These are phyloP conservation scores for Gomphus bonarii DNA, from an alignment of 1,284 basidiomycete genomes.

Conservation along the genomic window DNA sequence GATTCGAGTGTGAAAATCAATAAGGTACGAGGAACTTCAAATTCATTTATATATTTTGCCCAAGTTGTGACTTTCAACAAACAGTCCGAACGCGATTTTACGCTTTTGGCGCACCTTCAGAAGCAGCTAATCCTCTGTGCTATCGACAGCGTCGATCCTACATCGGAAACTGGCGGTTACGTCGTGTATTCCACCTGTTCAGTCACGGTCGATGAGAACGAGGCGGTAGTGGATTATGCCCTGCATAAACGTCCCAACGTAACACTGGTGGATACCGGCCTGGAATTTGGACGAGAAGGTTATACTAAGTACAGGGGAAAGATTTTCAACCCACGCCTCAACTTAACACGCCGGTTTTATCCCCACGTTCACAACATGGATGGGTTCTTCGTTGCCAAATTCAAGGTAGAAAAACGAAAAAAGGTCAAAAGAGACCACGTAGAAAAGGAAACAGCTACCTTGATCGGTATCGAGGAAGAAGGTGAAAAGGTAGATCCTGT, in stretches of 20 bases:
- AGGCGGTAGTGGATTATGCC: constrained; percentile 98
- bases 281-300: constrained; percentile 90
- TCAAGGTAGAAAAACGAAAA: constrained; percentile 78
- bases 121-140: constrained; percentile 98
- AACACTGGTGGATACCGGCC: constrained; percentile 86
- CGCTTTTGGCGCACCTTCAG: constrained; percentile 90
- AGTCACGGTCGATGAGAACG: constrained; percentile 97
- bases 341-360: constrained; percentile 81
- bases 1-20: constrained; percentile 97
- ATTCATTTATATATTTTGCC: constrained; percentile 8
- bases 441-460: constrained; percentile 13
- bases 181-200: constrained; percentile 99
- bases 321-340: constrained; percentile 73
- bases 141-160: constrained; percentile 89
- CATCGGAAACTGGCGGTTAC: constrained; percentile 87
- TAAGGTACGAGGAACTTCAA: constrained; percentile 54
- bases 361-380: constrained; percentile 95
- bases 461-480: constrained; percentile 15
- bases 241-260: constrained; percentile 93
- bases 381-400: constrained; percentile 98
- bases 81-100: constrained; percentile 91
- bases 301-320: constrained; percentile 89
- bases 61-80: background rate
- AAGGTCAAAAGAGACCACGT: constrained; percentile 36
- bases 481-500: constrained; percentile 21